Percentiles rank a stretch among this genome's conserved stretches.
phyloP scores from a whole-genome alignment of 495 filamentous ascomycete species.

The Margaritispora aquatica region DNA sequence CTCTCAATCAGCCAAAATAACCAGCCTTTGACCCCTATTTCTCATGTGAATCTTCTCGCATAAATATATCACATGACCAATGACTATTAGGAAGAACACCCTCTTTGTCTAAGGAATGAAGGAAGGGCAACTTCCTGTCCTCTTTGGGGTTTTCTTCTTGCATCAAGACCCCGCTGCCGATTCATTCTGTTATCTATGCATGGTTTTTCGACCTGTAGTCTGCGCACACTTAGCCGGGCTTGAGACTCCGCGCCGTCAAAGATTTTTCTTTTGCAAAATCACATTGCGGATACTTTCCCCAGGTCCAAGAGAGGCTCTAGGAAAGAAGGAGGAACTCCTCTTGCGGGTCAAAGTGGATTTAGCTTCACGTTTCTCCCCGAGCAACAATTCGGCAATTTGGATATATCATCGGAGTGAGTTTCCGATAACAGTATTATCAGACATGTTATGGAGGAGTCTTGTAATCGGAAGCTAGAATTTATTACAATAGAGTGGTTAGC shows the following conservation, averaged over 20 bases:
- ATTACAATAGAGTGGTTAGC: too few relatives aligned
- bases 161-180: neutral
- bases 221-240: neutral
- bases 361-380: too few relatives aligned
- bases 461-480: too few relatives aligned
- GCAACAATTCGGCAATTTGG: too few relatives aligned
- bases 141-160: neutral
- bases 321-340: too few relatives aligned
- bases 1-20: neutral
- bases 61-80: neutral
- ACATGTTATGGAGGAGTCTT: too few relatives aligned
- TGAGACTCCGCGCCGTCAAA: neutral
- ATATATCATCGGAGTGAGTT: too few relatives aligned
- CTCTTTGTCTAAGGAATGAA: neutral
- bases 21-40: neutral
- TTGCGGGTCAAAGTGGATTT: too few relatives aligned
- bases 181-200: neutral
- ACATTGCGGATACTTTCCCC: too few relatives aligned
- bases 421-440: too few relatives aligned
- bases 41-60: neutral
- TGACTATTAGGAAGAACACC: neutral
- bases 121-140: neutral
- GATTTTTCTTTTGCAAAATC: too few relatives aligned
- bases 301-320: too few relatives aligned
- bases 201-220: neutral